Evolutionary conservation across 768 basidiomycete genomes (phyloP).

Genomic region (Rhodocollybia butyracea): DNA sequence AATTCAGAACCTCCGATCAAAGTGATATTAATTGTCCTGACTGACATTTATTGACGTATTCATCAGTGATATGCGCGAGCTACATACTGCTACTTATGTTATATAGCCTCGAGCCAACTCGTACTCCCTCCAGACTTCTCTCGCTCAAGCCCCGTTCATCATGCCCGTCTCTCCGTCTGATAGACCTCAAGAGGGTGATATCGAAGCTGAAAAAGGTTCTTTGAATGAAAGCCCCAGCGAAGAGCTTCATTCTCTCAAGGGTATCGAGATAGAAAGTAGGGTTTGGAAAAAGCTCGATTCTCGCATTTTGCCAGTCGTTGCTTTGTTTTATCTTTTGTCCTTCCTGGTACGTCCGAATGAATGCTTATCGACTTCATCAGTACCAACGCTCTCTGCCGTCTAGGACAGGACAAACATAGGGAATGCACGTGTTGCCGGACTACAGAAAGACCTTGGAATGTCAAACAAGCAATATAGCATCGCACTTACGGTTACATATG

Average conservation of each 20-base stretch:
- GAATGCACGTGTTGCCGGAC: slow-evolving; percentile 58
- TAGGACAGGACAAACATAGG: slow-evolving; percentile 54
- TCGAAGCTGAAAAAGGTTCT: not conserved
- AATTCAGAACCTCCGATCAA: no score
- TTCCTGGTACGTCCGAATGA: slow-evolving; percentile 40
- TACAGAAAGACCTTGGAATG: slow-evolving; percentile 52
- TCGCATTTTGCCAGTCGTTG: slow-evolving; percentile 30
- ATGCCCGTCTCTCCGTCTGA: no score
- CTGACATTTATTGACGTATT: no score
- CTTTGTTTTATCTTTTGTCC: slow-evolving; percentile 38
- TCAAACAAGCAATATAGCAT: slow-evolving; percentile 47
- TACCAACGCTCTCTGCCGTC: not conserved
- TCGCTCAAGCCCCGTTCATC: not conserved
- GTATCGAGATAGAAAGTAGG: slow-evolving; percentile 16
- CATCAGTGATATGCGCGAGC: no score
- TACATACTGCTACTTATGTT: no score
- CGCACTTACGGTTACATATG: slow-evolving; percentile 44
- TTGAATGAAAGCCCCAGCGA: no score
- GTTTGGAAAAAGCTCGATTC: slow-evolving; percentile 35
- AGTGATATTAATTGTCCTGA: no score
- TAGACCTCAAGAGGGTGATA: not conserved
- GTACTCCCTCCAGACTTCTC: no score
- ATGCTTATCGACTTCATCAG: not conserved
- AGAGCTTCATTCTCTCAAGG: not conserved
- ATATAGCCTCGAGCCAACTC: no score